phyloP scores from a whole-genome alignment of 208 protist genomes.

The Willaertia magna region DNA sequence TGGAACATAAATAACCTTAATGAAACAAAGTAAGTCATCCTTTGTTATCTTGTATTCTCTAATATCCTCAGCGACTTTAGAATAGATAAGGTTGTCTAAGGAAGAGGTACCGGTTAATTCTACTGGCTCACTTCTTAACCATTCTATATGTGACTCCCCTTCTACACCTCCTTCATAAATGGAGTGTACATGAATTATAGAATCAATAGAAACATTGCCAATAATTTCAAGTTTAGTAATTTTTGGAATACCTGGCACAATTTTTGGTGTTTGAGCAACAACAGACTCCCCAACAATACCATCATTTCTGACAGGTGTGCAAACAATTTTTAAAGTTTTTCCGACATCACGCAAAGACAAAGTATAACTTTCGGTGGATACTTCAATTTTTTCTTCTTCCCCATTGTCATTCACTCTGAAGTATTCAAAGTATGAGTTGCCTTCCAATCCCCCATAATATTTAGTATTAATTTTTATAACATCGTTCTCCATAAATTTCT shows the following conservation, averaged over 20 bases:
- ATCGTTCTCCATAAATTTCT: neutral
- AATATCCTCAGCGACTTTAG: neutral
- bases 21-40: neutral
- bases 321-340: neutral
- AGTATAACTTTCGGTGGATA: neutral
- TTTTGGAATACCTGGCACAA: neutral
- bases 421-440: neutral
- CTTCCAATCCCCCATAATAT: neutral
- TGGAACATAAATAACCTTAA: neutral
- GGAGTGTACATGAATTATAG: neutral
- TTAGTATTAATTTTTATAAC: neutral
- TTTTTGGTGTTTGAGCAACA: neutral
- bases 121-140: neutral
- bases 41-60: neutral
- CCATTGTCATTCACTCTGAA: neutral
- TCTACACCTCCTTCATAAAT: neutral
- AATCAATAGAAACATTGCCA: neutral
- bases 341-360: neutral
- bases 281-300: neutral
- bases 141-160: neutral
- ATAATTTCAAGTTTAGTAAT: neutral
- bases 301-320: conserved; percentile 3
- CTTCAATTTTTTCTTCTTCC: neutral
- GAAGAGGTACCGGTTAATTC: neutral
- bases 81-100: too few species aligned